Percentiles rank a stretch among this genome's conserved stretches.
phyloP scores from a whole-genome alignment of 352 stramenopile species.

The Plasmopara muralis region DNA sequence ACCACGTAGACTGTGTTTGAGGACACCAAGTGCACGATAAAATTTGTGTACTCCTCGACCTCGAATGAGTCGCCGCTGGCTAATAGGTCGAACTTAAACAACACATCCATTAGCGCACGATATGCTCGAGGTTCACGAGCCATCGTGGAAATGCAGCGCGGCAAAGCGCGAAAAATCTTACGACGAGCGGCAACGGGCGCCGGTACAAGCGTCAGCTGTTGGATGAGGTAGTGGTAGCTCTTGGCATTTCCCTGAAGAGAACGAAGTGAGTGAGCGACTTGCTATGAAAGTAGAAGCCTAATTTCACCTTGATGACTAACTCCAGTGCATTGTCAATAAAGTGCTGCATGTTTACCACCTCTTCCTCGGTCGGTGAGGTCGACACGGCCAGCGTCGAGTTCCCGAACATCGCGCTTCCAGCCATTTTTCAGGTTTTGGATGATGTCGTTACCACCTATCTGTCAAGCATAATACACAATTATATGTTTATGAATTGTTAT shows the following conservation, averaged over 20 bases:
- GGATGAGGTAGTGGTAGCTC: slow-evolving; percentile 71
- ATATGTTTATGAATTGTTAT: too few species aligned
- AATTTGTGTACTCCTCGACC: slow-evolving; percentile 60
- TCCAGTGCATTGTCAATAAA: slow-evolving; percentile 84
- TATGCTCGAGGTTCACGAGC: slow-evolving; percentile 65
- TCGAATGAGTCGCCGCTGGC: slow-evolving; percentile 34
- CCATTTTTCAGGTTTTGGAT: slow-evolving; percentile 15
- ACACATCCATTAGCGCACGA: slow-evolving; percentile 58
- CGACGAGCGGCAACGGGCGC: slow-evolving; percentile 39
- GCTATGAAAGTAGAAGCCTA: background rate
- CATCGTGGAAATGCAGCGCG: slow-evolving; percentile 69
- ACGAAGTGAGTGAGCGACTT: background rate
- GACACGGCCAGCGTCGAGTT: slow-evolving; percentile 8
- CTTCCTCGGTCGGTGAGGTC: slow-evolving; percentile 34
- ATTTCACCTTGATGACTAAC: slow-evolving; percentile 56
- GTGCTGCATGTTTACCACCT: slow-evolving; percentile 62
- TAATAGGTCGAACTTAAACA: slow-evolving; percentile 80
- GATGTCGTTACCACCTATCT: too few species aligned
- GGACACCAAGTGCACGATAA: slow-evolving; percentile 75
- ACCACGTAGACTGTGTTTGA: slow-evolving; percentile 80
- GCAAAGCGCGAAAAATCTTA: slow-evolving; percentile 69
- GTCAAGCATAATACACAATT: too few species aligned
- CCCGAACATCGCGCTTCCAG: slow-evolving; percentile 20
- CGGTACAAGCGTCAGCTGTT: slow-evolving; percentile 46
- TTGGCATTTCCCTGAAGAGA: slow-evolving; percentile 57